A percentile compares a stretch with the other conserved stretches of the same genome.
These are phyloP conservation scores for Fusarium dimerum DNA, from an alignment of 2,329 filamentous ascomycete species.

Conservation along the genomic window DNA sequence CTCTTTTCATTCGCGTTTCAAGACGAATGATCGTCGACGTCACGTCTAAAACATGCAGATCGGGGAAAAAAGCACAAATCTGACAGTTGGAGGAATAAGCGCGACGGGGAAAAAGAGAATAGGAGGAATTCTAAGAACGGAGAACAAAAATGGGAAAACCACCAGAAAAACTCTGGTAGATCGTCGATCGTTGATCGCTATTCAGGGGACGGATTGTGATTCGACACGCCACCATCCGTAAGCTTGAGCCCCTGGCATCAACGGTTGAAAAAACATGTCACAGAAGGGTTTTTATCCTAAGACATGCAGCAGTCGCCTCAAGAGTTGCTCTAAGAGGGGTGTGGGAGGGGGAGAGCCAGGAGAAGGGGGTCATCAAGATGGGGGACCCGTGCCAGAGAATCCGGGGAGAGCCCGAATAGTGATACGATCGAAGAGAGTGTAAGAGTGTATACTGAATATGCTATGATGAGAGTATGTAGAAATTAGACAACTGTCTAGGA, in stretches of 20 bases:
- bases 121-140: neutral
- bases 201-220: slow-evolving; percentile 3
- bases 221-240: slow-evolving; percentile 4
- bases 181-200: slow-evolving; percentile 12
- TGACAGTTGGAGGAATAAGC: too few species aligned
- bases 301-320: slow-evolving; percentile 7
- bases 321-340: slow-evolving; percentile 12
- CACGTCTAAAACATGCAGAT: neutral
- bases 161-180: neutral
- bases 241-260: slow-evolving; percentile 11
- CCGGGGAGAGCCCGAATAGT: neutral
- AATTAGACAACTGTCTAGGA: too few species aligned
- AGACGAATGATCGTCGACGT: neutral
- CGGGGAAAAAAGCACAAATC: neutral
- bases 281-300: slow-evolving; percentile 6
- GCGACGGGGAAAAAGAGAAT: neutral
- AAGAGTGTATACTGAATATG: too few species aligned
- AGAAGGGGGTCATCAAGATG: too few species aligned
- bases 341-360: slow-evolving; percentile 4
- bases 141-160: neutral
- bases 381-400: neutral
- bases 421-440: neutral
- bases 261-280: neutral
- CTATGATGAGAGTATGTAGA: too few species aligned
- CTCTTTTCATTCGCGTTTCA: neutral